Conservation (phyloP, 371 early-diverging fungal genomes). For the Lichtheimia ramosa region DNA sequence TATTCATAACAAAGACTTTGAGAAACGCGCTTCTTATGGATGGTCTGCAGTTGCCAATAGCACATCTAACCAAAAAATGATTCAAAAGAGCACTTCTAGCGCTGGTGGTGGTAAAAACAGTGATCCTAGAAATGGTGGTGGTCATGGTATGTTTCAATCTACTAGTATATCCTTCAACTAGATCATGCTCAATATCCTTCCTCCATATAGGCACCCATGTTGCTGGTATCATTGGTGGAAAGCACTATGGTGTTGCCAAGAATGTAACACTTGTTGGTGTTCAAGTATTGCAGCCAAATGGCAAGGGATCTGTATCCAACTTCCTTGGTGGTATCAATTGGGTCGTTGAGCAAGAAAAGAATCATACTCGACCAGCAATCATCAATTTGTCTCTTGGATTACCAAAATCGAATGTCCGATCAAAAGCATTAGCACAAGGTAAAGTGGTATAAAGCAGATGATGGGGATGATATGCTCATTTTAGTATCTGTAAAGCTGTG, state of each 20-base stretch:
- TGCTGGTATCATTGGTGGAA: slow-evolving; percentile 77
- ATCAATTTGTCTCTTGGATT: slow-evolving; percentile 66
- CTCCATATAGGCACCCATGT: slow-evolving; percentile 47
- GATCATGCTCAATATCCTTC: slow-evolving; percentile 30
- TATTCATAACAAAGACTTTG: slow-evolving; percentile 50
- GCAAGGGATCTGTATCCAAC: slow-evolving; percentile 64
- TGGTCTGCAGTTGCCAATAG: slow-evolving; percentile 62
- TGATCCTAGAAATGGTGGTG: slow-evolving; percentile 6
- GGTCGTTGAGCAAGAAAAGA: slow-evolving; percentile 43
- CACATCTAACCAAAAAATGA: slow-evolving; percentile 32
- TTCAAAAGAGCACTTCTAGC: not conserved
- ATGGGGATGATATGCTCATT: not conserved
- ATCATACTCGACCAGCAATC: slow-evolving; percentile 29
- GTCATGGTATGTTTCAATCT: not conserved
- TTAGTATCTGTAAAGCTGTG: slow-evolving; percentile 29
- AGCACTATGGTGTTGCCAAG: slow-evolving; percentile 85
- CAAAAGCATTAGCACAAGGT: slow-evolving; percentile 21
- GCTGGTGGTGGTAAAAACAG: not conserved
- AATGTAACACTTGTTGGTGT: slow-evolving; percentile 80
- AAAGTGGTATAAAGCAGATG: not conserved
- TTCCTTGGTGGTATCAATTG: slow-evolving; percentile 78
- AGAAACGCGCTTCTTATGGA: slow-evolving; percentile 60
- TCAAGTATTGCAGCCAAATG: slow-evolving; percentile 73
- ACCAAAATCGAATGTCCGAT: slow-evolving; percentile 6
- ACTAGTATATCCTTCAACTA: not conserved